Evolutionary conservation across 352 stramenopile genomes (phyloP), one percentile per base, ranked within the genome.

Genomic region (Phytophthora tubulina): DNA sequence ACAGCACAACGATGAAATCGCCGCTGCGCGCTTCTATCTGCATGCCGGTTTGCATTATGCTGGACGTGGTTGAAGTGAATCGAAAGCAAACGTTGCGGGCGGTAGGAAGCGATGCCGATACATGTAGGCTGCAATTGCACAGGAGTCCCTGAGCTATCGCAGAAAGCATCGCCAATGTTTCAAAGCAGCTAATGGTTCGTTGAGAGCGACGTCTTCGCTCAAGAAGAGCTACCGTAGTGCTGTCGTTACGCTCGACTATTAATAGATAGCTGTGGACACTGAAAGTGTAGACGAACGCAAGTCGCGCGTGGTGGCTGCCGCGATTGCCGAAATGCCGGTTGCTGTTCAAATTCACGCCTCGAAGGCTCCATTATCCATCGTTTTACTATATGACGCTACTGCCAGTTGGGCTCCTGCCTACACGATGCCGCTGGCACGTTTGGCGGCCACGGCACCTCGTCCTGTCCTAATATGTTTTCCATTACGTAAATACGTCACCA

Each of bases 401-500:
- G 46, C 42, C 42, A 63, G 32, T 42, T 57, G 8, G 56, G 31
- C 30, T 62, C 8, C 14, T 61, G 36, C 38, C 46, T 57, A 56
- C 55, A 42, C n/a, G 32, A 17, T 65, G 44, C 33, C 55, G 33
- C 15, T 31, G 7, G 39, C 54, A 41, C 17, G 11, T 27, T 52
- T 45, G 42, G 15, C 33, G 6, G 36, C 32, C 39, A 46, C 30
- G 14, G 32, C 41, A 54, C 39, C 39, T 63, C 50, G 4, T 38
- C 32, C 44, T 49, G 42, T 54, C 59, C 66, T 73, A 74, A 57
- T 69, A 70, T 27, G 14, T 15, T 62, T 63, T 52, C 45, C 48
- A 51, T 48, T 41, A 56, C 46, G 52, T 65, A 70, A 62, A 66
- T 63, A 69, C 32, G 27, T 6, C 53, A 66, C 41, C 32, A 52